Conservation (phyloP, 2,329 filamentous ascomycete genomes). For the Fusarium verticillioides region DNA sequence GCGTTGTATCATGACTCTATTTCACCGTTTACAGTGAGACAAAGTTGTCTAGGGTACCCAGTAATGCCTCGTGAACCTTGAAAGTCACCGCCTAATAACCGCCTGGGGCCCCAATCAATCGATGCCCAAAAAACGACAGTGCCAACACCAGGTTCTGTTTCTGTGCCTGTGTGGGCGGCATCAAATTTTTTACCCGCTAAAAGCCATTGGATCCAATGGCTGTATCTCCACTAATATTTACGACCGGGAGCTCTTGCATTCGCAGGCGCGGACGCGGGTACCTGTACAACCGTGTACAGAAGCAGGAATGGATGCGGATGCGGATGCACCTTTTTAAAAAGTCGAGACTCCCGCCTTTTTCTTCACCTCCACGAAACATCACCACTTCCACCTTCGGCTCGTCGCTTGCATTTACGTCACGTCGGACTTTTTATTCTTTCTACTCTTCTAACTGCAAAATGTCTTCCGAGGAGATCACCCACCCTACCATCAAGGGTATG, state of each 20-base stretch:
- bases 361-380: constrained; percentile 30
- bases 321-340: constrained; percentile 31
- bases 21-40: background rate
- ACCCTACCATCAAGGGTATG: constrained; percentile 81
- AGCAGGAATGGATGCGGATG: background rate
- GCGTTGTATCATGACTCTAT: constrained; percentile 9
- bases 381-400: constrained; percentile 22
- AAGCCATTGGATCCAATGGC: background rate
- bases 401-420: constrained; percentile 25
- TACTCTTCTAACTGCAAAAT: constrained; percentile 58
- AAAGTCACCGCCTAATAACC: constrained; percentile 29
- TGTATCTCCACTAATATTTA: constrained; percentile 8
- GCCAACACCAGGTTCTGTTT: constrained; percentile 38
- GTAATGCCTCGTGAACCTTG: background rate
- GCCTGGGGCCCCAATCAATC: constrained; percentile 21
- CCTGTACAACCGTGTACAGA: constrained; percentile 5
- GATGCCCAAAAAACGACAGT: constrained; percentile 38
- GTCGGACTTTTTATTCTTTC: constrained; percentile 1
- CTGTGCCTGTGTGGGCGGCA: constrained; percentile 23
- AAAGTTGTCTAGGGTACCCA: constrained; percentile 11
- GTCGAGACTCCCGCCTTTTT: constrained; percentile 35
- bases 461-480: constrained; percentile 70
- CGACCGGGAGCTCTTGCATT: constrained; percentile 23
- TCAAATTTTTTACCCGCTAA: constrained; percentile 45
- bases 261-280: constrained; percentile 15